Conservation (phyloP, 768 basidiomycete genomes). For the Astraeus odoratus region DNA sequence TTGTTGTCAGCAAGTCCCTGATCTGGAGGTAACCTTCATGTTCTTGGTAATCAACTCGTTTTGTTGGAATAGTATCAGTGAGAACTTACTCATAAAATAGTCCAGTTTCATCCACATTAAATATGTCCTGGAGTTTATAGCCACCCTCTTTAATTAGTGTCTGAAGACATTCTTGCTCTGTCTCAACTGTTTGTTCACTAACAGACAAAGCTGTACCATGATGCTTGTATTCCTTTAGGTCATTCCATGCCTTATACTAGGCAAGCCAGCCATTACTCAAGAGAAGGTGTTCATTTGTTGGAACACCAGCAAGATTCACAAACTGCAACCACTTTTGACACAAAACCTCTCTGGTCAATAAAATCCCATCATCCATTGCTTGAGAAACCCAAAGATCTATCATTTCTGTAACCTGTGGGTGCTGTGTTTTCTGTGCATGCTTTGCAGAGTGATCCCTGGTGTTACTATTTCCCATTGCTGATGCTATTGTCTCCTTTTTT, state of each 20-base stretch:
- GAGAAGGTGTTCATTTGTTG: conserved; percentile 19
- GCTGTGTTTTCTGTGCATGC: conserved; percentile 18
- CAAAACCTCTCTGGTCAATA: conserved; percentile 17
- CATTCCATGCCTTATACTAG: not conserved
- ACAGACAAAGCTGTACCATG: not conserved
- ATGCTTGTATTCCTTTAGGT: not conserved
- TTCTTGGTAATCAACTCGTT: not conserved
- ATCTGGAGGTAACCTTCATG: not conserved
- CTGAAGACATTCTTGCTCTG: not conserved
- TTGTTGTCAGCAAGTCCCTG: not conserved
- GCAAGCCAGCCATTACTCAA: conserved; percentile 26
- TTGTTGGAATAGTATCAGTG: not conserved
- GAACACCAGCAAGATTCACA: conserved; percentile 26
- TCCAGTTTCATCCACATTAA: not conserved
- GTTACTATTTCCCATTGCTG: not conserved
- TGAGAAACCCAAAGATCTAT: conserved; percentile 31
- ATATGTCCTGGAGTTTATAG: not conserved
- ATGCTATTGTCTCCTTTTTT: conserved; percentile 16
- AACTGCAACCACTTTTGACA: conserved; percentile 29
- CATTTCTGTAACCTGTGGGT: conserved; percentile 30
- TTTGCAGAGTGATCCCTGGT: not conserved
- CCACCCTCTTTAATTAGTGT: not conserved
- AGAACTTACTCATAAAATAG: not conserved
- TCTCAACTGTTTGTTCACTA: not conserved
- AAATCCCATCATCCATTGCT: conserved; percentile 11